Evolutionary conservation across 2,329 filamentous ascomycete genomes (phyloP).

Genomic region (Neonectria hederae): DNA sequence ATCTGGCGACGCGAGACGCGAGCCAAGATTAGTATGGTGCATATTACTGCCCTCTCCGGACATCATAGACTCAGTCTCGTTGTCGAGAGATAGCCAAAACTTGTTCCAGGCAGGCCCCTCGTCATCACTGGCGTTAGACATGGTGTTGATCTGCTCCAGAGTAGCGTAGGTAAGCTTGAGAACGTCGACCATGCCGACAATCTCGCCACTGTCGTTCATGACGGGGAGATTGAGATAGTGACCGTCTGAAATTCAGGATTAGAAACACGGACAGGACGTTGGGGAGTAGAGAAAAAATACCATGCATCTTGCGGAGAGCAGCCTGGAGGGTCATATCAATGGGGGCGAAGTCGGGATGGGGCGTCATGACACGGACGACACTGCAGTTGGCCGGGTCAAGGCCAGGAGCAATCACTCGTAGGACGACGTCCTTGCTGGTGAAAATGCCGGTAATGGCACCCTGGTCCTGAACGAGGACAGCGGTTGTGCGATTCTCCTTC

Average conservation of each 20-base stretch:
- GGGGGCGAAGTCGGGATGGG: constrained; percentile 97
- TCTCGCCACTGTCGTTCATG: constrained; percentile 97
- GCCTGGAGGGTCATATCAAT: constrained; percentile 99
- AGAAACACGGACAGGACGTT: constrained; percentile 16
- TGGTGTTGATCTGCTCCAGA: constrained; percentile 96
- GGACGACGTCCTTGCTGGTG: constrained; percentile 98
- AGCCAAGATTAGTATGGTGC: constrained; percentile 69
- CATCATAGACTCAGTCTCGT: constrained; percentile 95
- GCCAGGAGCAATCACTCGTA: constrained; percentile 96
- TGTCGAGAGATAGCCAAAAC: constrained; percentile 96
- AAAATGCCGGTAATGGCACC: constrained; percentile 99
- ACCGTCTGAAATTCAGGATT: constrained; percentile 71
- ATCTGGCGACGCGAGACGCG: constrained; percentile 84
- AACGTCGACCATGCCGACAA: constrained; percentile 99
- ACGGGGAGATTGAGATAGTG: constrained; percentile 98
- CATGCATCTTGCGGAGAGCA: constrained; percentile 98
- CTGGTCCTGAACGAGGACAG: constrained; percentile 94
- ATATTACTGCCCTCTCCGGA: constrained; percentile 88
- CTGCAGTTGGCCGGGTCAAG: constrained; percentile 95
- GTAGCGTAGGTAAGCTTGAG: constrained; percentile 98
- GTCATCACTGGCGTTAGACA: constrained; percentile 84
- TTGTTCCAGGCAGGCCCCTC: constrained; percentile 99
- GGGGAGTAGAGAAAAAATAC: constrained; percentile 59
- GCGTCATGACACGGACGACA: constrained; percentile 98
- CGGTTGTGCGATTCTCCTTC: constrained; percentile 99